A percentile compares a stretch with the other conserved stretches of the same genome.
Evolutionary conservation across 257 asterid species (phyloP).

Genomic region (Buddleja alternifolia): DNA sequence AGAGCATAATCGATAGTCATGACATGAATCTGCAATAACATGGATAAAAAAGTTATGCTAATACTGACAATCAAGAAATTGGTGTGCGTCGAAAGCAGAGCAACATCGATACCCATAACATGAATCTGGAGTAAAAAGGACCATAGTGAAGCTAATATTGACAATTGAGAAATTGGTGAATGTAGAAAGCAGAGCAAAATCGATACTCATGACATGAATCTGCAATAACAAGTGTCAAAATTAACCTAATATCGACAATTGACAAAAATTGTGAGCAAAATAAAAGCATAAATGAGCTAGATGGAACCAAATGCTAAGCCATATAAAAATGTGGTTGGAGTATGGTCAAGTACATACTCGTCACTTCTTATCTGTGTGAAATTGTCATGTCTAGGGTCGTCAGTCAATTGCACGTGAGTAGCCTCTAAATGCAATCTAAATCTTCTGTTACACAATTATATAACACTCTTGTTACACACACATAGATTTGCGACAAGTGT

Average conservation of each 20-base stretch:
- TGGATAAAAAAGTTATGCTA: too few relatives aligned
- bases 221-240: slow-evolving; percentile 33
- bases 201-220: slow-evolving; percentile 71
- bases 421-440: too few relatives aligned
- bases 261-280: slow-evolving; percentile 7
- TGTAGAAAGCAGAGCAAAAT: slow-evolving; percentile 71
- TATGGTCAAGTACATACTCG: background rate
- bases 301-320: background rate
- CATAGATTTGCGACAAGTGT: too few relatives aligned
- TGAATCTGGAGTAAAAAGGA: too few relatives aligned
- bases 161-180: slow-evolving; percentile 88
- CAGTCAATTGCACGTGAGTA: too few relatives aligned
- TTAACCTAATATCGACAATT: background rate
- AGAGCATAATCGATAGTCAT: slow-evolving; percentile 69
- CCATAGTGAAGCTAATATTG: too few relatives aligned
- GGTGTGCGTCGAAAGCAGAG: too few relatives aligned
- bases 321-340: background rate
- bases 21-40: slow-evolving; percentile 60
- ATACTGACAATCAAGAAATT: background rate
- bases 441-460: too few relatives aligned
- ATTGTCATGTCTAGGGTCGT: too few relatives aligned
- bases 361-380: background rate
- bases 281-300: too few relatives aligned
- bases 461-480: too few relatives aligned
- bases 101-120: too few relatives aligned